Evolutionary conservation across 345 rosid species (phyloP).

Genomic region (Salix purpurea): DNA sequence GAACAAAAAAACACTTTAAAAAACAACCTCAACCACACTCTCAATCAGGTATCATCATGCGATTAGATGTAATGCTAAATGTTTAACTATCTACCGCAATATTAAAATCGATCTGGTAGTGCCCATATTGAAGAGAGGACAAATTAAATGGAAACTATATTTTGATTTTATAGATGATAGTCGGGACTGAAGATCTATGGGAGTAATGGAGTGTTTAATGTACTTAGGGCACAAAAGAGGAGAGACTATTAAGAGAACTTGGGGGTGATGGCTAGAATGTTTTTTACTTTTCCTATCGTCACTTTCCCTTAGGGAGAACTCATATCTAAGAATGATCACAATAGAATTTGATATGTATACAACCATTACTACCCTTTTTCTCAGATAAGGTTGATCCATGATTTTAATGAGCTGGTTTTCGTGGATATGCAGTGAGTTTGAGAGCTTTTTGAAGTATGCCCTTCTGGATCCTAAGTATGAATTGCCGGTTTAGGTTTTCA

Average conservation of each 20-base stretch:
- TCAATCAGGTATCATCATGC: neutral
- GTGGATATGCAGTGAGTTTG: slow-evolving; percentile 74
- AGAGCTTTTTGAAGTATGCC: slow-evolving; percentile 86
- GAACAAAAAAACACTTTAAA: too few species aligned
- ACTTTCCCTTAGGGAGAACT: neutral
- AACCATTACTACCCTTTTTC: slow-evolving; percentile 71
- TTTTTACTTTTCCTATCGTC: neutral
- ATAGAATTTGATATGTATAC: slow-evolving; percentile 71
- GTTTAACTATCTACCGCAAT: neutral
- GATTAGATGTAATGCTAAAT: neutral
- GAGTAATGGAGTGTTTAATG: too few species aligned
- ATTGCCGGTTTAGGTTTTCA: slow-evolving; percentile 77
- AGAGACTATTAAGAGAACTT: neutral
- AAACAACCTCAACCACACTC: too few species aligned
- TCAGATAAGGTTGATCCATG: slow-evolving; percentile 84
- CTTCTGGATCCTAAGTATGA: slow-evolving; percentile 75
- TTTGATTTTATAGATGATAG: neutral
- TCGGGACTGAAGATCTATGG: neutral
- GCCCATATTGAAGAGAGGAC: neutral
- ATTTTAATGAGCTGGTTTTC: slow-evolving; percentile 64
- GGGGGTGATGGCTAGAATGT: neutral
- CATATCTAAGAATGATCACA: slow-evolving; percentile 34
- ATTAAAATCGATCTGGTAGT: neutral
- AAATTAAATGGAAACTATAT: neutral
- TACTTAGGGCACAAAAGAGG: too few species aligned